Percentiles rank a stretch among this genome's conserved stretches.
Evolutionary conservation across 2,329 filamentous ascomycete genomes (phyloP).

Genomic region (Hypoxylon sp.): DNA sequence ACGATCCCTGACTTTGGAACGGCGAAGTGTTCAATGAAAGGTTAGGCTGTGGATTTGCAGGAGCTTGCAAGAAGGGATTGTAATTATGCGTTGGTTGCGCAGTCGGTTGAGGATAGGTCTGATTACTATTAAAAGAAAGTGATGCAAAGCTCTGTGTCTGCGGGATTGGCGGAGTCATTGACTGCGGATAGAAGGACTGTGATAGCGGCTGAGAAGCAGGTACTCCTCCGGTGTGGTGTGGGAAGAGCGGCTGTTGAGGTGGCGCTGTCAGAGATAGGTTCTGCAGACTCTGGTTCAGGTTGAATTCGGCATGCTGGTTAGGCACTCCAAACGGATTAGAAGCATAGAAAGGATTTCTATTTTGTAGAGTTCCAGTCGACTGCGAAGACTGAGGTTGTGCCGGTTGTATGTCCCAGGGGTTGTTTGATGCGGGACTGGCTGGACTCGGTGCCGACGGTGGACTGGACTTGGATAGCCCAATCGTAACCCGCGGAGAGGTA

Average conservation of each 20-base stretch:
- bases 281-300: constrained; percentile 79
- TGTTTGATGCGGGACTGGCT: constrained; percentile 69
- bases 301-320: constrained; percentile 58
- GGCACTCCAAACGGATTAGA: constrained; percentile 80
- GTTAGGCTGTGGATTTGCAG: constrained; percentile 51
- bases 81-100: constrained; percentile 61
- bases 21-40: constrained; percentile 51
- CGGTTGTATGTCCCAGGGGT: constrained; percentile 75
- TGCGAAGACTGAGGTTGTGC: constrained; percentile 74
- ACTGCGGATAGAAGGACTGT: constrained; percentile 61
- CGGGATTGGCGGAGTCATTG: constrained; percentile 61
- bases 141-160: constrained; percentile 60
- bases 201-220: constrained; percentile 60
- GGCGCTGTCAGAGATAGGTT: constrained; percentile 75
- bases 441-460: constrained; percentile 53
- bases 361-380: constrained; percentile 73
- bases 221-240: constrained; percentile 79
- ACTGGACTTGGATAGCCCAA: constrained; percentile 51
- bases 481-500: constrained; percentile 53
- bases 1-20: constrained; percentile 49
- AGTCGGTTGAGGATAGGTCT: constrained; percentile 59
- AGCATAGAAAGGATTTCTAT: constrained; percentile 70
- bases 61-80: constrained; percentile 66
- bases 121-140: constrained; percentile 60
- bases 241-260: constrained; percentile 75